Conservation (phyloP, 768 basidiomycete genomes). For the Astraeus odoratus region DNA sequence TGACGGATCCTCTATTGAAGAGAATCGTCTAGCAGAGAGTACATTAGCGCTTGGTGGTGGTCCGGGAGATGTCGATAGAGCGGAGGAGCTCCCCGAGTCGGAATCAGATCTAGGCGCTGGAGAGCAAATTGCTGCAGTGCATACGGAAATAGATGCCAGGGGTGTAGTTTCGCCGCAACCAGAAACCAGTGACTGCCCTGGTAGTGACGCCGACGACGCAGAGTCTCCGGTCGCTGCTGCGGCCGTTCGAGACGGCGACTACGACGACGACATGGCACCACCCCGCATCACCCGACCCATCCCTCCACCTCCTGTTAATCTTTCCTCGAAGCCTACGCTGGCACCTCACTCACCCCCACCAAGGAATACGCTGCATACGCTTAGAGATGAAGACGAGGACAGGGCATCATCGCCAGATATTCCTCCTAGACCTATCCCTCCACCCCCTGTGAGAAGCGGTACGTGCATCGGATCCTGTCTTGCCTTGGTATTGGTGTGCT, state of each 20-base stretch:
- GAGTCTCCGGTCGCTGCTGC: neutral
- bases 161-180: too few species aligned
- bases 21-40: too few species aligned
- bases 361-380: constrained; percentile 5
- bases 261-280: constrained; percentile 23
- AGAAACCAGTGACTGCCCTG: neutral
- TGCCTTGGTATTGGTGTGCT: constrained; percentile 1
- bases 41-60: too few species aligned
- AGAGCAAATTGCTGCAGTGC: neutral
- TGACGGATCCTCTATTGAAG: too few species aligned
- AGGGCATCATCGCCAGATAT: constrained; percentile 24
- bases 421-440: constrained; percentile 24
- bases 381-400: constrained; percentile 17
- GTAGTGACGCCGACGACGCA: constrained; percentile 8
- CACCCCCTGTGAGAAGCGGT: constrained; percentile 23
- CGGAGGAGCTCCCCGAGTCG: neutral
- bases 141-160: neutral
- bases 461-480: neutral
- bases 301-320: constrained; percentile 28
- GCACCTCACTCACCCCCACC: constrained; percentile 11
- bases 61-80: neutral
- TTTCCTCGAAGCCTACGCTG: constrained; percentile 14
- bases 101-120: neutral
- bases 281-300: constrained; percentile 26
- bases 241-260: constrained; percentile 6